Base-by-base conservation (phyloP, 345 rosid species). In the Rhizophora apiculata region DNA sequence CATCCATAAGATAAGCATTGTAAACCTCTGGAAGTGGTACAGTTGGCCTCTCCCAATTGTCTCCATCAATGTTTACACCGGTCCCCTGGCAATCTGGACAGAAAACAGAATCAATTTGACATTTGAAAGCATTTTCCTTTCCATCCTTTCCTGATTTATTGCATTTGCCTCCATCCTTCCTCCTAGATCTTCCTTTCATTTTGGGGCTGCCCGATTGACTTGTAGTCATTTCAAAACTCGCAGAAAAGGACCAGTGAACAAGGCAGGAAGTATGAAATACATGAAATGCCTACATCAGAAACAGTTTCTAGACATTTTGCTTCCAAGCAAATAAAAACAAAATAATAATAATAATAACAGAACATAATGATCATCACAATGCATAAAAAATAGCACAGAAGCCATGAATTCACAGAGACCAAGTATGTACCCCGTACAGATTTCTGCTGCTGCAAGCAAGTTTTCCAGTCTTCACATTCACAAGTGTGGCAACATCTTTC, bases 51-150 rank as follows among this genome's bases (percentile, higher is more conserved):
- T 95, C 97, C 64, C 83, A 81, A 52, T 71, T 81, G 67, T 79
- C 85, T 67, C 87, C 88, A 52, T 87, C 86, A 54, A 88, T 61
- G 27, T 79, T 58, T 30, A 82, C 66, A 49, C 98, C 94, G 8
- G 97, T 90, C 68, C 99, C 98, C 78, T 90, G 99, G 78, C 97
- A 95, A 82, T 90, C 92, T 65, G 99, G 93, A 78, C 97, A 95
- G 85, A 92, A 87, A 32, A 84, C 86, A 10, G 88, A 89, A 63
- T 76, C 78, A 72, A 89, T 83, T 65, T 72, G 82, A 60, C 16
- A 81, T 60, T 37, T 81, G 16, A 72, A 70, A 62, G 60, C 64
- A 53, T 65, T 73, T 73, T 22, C 20, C 46, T 68, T 80, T 73
- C 59, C 78, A 72, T 64, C 77, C 69, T 79, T 84, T 39, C 67